Conservation (phyloP, 352 stramenopile genomes). For the Globisporangium parvum region DNA sequence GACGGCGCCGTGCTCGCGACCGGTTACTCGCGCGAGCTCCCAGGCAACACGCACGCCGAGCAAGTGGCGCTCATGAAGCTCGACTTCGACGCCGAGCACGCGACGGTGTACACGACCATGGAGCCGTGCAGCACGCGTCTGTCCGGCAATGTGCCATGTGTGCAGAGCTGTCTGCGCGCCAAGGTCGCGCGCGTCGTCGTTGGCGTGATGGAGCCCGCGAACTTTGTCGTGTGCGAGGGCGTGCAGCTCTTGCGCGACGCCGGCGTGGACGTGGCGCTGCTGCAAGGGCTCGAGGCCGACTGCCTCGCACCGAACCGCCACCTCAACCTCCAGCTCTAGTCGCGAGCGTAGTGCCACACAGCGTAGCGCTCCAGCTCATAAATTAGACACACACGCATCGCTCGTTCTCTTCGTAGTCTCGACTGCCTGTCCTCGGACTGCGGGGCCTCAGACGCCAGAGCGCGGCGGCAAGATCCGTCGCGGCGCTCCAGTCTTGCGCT, state of each 20-base stretch:
- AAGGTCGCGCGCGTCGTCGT: conserved; percentile 69
- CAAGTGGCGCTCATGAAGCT: conserved; percentile 83
- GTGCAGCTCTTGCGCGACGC: conserved; percentile 62
- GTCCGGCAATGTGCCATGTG: conserved; percentile 80
- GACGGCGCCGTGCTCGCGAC: conserved; percentile 51
- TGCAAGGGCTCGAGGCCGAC: conserved; percentile 64
- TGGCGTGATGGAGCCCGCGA: conserved; percentile 82
- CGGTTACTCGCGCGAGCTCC: conserved; percentile 81
- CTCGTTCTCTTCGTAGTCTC: background rate
- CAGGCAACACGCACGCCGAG: conserved; percentile 87
- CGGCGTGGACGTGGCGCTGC: conserved; percentile 63
- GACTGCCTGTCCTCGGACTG: no score
- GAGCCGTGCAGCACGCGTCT: conserved; percentile 84
- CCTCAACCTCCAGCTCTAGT: conserved; percentile 53
- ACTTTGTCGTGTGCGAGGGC: conserved; percentile 83
- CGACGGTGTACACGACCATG: conserved; percentile 89
- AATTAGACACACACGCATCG: background rate
- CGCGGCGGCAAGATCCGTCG: conserved; percentile 40
- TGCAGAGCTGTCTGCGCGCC: conserved; percentile 70
- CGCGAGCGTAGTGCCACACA: background rate
- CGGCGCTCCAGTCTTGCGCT: conserved; percentile 42
- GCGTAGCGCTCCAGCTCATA: background rate
- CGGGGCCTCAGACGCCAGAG: no score
- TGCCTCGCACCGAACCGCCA: conserved; percentile 73
- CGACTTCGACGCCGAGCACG: conserved; percentile 44